Base-by-base conservation (phyloP, 768 basidiomycete genomes). In the Scleroderma citrinum region DNA sequence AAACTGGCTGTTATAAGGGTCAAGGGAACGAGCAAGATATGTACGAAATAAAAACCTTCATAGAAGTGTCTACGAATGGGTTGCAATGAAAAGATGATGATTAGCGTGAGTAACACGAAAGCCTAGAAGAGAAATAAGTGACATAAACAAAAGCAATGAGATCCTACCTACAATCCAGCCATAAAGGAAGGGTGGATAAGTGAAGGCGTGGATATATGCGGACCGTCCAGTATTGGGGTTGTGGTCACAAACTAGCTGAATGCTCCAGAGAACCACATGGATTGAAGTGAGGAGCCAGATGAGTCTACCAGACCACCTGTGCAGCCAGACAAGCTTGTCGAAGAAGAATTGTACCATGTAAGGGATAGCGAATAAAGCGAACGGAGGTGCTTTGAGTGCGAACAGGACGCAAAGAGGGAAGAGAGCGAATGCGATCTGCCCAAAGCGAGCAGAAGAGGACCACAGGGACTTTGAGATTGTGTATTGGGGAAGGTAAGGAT, bases 271-370 rank as follows among this genome's bases (percentile, higher is more conserved):
- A 2, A 66, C 70, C 29, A 83, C 79, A 61, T 91, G 87, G 3
- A 80, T 55, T 3, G 75, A 62, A 7, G 77, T 75, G 46, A 85
- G 62, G 41, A 80, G 61, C 81, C 84, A 91, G 19, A 88, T 74
- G 37, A 89, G 66, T 46, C 86, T 71, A 2, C 83, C 88, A 4
- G 77, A 68, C 81, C 86, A 86, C 23, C 78, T 76, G 63, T 90
- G 88, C 7, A 88, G 68, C 66, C 80, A 74, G 5, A 80, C 75
- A 10, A 89, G 76, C 60, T 87, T 87, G 71, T 91, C 87, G 57
- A 84, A 85, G 56, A 80, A 76, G n/a, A 87, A 55, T 47, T 85
- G 80, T 35, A 76, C 75, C 49, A 80, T 69, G 53, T 76, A 77
- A 0, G 81, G 75, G 46, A 82, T 64, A 42, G 88, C 78, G 56